Percentiles rank a stretch among this genome's conserved stretches.
Evolutionary conservation across 345 rosid genomes (phyloP).

Genomic region (Noccaea bulbosa): DNA sequence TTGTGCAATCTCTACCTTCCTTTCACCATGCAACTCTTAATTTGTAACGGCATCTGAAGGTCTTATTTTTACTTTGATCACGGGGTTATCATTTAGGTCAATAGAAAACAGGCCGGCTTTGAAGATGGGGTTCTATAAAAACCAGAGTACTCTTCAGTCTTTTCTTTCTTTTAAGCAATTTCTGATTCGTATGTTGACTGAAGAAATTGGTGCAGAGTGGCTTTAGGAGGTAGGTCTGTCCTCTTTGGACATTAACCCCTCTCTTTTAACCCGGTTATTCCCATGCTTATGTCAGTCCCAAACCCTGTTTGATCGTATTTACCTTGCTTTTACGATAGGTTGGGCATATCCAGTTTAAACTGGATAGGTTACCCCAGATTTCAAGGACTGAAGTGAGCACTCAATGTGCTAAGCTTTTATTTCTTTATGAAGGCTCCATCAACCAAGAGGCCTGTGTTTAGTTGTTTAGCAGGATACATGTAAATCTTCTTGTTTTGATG

Average conservation of each 20-base stretch:
- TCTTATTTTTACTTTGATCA: constrained; percentile 7
- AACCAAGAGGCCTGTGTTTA: constrained; percentile 53
- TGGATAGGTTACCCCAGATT: constrained; percentile 57
- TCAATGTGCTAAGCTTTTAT: constrained; percentile 49
- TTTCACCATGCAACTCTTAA: constrained; percentile 8
- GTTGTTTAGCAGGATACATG: constrained; percentile 44
- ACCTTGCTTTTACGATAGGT: constrained; percentile 75
- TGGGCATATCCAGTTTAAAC: constrained; percentile 53
- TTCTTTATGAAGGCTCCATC: constrained; percentile 58
- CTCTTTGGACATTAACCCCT: constrained; percentile 51
- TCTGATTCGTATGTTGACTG: constrained; percentile 47
- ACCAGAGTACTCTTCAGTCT: constrained; percentile 35
- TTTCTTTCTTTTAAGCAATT: constrained; percentile 26
- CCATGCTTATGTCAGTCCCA: constrained; percentile 42
- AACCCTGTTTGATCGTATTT: constrained; percentile 66
- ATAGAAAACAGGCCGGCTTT: constrained; percentile 37
- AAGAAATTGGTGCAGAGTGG: constrained; percentile 54
- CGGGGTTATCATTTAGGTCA: constrained; percentile 1
- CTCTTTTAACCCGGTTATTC: constrained; percentile 45
- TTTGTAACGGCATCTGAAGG: too few species aligned
- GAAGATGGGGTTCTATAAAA: constrained; percentile 23
- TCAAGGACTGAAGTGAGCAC: constrained; percentile 63
- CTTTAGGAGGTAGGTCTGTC: constrained; percentile 65
- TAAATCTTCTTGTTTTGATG: constrained; percentile 62
- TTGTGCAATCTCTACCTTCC: constrained; percentile 15